Conservation (phyloP, 495 filamentous ascomycete genomes). For the Aspergillus coremiiformis region DNA sequence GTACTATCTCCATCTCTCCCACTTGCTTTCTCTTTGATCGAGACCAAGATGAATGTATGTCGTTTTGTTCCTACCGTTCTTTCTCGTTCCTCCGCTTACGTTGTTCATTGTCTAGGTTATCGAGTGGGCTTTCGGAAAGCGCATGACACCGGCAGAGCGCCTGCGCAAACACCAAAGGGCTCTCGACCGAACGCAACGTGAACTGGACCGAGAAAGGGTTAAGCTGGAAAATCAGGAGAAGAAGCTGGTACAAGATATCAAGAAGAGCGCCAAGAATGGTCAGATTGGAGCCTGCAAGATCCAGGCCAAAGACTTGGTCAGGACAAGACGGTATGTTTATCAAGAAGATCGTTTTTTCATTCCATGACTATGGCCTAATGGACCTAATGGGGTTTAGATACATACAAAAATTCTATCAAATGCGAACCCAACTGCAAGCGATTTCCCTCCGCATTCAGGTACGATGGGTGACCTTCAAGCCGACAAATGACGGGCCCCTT, state of each 20-base stretch:
- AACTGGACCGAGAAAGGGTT: constrained; percentile 84
- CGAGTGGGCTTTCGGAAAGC: constrained; percentile 98
- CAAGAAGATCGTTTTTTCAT: not conserved
- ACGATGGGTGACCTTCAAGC: constrained; percentile 14
- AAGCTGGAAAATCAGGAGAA: constrained; percentile 99
- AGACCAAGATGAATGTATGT: constrained; percentile 54
- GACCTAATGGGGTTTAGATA: constrained; percentile 48
- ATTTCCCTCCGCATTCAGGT: constrained; percentile 94
- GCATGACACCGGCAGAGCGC: constrained; percentile 94
- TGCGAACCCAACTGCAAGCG: constrained; percentile 94
- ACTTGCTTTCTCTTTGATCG: not conserved
- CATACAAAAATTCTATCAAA: constrained; percentile 95
- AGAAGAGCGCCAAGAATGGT: constrained; percentile 94
- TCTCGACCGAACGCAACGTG: constrained; percentile 92
- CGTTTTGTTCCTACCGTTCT: not conserved
- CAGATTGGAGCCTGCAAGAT: constrained; percentile 95
- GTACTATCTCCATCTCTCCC: not conserved
- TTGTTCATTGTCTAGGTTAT: constrained; percentile 57
- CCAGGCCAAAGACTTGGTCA: constrained; percentile 92
- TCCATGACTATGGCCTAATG: not conserved
- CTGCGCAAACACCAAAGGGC: constrained; percentile 95
- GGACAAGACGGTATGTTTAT: constrained; percentile 66
- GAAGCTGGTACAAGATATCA: constrained; percentile 90
- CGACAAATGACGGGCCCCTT: not conserved
- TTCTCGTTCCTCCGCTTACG: constrained; percentile 17